Evolutionary conservation across 23 red algal genomes (phyloP).

Genomic region (Agarophyton chilense): DNA sequence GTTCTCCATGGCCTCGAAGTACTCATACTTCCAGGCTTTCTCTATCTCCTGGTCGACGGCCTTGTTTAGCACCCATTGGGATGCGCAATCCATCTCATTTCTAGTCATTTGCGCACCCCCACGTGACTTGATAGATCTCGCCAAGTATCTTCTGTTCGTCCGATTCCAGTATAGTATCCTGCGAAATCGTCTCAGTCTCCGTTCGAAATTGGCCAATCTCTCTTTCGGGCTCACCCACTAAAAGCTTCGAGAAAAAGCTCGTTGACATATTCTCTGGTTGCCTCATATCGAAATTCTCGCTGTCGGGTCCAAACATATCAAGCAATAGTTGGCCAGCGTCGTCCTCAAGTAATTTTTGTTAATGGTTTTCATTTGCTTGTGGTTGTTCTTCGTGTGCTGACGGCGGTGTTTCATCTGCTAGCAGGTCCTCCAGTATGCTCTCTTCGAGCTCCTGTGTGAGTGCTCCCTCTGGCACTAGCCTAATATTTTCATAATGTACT

Average conservation of each 20-base stretch:
- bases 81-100: conserved; percentile 5
- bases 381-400: neutral
- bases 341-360: neutral
- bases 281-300: too few relatives aligned
- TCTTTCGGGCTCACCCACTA: neutral
- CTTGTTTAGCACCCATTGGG: neutral
- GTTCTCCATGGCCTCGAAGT: neutral
- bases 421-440: conserved; percentile 7
- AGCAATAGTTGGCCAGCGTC: neutral
- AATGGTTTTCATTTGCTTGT: neutral
- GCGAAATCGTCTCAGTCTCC: neutral
- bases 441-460: neutral
- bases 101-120: conserved; percentile 12
- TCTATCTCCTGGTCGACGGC: conserved; percentile 6
- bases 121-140: neutral
- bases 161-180: neutral
- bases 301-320: neutral
- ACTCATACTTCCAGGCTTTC: neutral
- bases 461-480: neutral
- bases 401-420: neutral
- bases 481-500: conserved; percentile 14
- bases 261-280: neutral
- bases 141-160: neutral
- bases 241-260: neutral
- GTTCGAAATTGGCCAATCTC: neutral